Conservation (phyloP, 2,329 filamentous ascomycete genomes). For the Paecilomyces sp. region DNA sequence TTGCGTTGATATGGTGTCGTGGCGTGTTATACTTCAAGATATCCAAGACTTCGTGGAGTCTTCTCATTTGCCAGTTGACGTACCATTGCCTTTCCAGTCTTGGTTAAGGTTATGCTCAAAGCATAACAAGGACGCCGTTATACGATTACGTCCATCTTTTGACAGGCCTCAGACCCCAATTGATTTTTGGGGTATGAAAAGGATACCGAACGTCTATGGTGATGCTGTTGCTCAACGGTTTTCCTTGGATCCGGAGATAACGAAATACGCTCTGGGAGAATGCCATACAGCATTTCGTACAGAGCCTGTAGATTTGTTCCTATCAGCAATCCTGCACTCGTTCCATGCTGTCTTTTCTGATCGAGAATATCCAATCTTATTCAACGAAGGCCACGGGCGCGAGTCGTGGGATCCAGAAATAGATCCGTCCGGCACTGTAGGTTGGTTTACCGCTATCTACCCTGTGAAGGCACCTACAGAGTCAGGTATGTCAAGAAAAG, state of each 20-base stretch:
- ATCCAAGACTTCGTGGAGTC: conserved; percentile 27
- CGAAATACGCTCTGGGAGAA: conserved; percentile 21
- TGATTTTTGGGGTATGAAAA: conserved; percentile 30
- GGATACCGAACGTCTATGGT: conserved; percentile 24
- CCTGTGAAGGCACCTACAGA: conserved; percentile 29
- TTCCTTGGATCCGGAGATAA: conserved; percentile 22
- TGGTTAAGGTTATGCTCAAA: conserved; percentile 29
- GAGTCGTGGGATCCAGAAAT: conserved; percentile 38
- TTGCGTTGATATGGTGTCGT: conserved; percentile 24
- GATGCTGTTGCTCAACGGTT: conserved; percentile 29
- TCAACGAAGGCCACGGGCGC: conserved; percentile 45
- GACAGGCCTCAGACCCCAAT: conserved; percentile 23
- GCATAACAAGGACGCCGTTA: conserved; percentile 13
- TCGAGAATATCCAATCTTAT: conserved; percentile 36
- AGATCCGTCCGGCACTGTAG: conserved; percentile 42
- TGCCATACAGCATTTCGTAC: conserved; percentile 28
- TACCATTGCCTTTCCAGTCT: conserved; percentile 30
- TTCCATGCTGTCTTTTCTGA: conserved; percentile 39
- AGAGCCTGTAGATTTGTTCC: conserved; percentile 30
- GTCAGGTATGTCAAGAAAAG: conserved; percentile 11
- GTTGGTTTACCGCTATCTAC: conserved; percentile 45
- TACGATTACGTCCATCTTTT: conserved; percentile 16
- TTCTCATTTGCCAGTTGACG: conserved; percentile 23
- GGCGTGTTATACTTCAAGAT: conserved; percentile 30
- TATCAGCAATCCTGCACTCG: conserved; percentile 34